Evolutionary conservation across 768 basidiomycete species (phyloP).

Genomic region (Hypholoma sublateritium): DNA sequence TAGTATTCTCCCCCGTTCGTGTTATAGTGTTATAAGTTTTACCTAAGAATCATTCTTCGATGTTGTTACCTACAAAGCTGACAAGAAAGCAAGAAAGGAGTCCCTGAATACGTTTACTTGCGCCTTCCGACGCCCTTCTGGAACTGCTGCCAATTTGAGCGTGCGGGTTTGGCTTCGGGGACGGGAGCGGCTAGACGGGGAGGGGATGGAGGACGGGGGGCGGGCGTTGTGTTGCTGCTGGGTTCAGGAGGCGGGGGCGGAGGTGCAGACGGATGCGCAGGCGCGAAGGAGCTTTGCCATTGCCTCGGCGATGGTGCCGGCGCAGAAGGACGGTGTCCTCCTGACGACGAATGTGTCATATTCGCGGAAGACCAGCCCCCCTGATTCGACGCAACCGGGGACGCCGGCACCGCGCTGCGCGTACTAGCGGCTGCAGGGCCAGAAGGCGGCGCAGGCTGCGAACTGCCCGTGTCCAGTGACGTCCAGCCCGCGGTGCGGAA

Average conservation of each 20-base stretch:
- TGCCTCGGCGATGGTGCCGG: constrained; percentile 3
- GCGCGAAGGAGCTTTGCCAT: constrained; percentile 15
- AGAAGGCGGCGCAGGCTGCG: constrained; percentile 23
- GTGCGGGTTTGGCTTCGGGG: constrained; percentile 29
- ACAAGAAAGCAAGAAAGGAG: neutral
- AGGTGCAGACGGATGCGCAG: constrained; percentile 19
- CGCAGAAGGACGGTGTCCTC: constrained; percentile 4
- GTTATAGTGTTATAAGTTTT: constrained; percentile 10
- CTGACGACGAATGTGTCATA: constrained; percentile 2
- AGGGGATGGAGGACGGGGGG: constrained; percentile 18
- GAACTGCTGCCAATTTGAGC: constrained; percentile 62
- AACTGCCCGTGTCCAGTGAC: constrained; percentile 53
- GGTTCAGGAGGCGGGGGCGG: constrained; percentile 21
- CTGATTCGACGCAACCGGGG: constrained; percentile 6
- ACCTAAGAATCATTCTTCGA: constrained; percentile 11
- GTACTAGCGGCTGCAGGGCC: constrained; percentile 11
- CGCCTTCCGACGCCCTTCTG: constrained; percentile 38
- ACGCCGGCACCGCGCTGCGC: constrained; percentile 4
- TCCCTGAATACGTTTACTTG: constrained; percentile 11
- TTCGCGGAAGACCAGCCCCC: constrained; percentile 9
- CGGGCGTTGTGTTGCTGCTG: constrained; percentile 17
- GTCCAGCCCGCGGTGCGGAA: constrained; percentile 64
- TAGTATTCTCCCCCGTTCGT: constrained; percentile 32
- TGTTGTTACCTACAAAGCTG: constrained; percentile 3
- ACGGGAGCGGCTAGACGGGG: constrained; percentile 11